Evolutionary conservation across 208 protist species (phyloP).

Genomic region (Acanthamoeba royreba): DNA sequence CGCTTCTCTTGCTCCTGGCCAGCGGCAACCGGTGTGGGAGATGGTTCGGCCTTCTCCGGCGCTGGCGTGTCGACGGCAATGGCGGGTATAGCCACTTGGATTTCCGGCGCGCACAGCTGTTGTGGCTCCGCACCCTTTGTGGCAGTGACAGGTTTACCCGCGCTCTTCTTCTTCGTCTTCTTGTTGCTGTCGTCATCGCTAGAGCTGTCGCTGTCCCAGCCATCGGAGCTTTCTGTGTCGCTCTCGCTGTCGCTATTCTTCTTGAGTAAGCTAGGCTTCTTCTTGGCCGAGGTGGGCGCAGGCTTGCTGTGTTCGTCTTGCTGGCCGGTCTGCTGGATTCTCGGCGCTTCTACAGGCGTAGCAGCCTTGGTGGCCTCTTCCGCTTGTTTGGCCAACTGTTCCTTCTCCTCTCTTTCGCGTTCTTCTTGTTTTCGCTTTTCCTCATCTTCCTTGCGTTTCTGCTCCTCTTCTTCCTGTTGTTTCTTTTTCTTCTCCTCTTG

Average conservation of each 20-base stretch:
- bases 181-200: background rate
- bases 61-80: background rate
- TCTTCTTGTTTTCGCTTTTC: no score
- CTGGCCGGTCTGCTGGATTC: no score
- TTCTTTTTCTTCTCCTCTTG: no score
- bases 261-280: background rate
- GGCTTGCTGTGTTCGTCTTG: no score
- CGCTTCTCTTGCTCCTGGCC: no score
- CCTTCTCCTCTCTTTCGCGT: background rate
- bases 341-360: no score
- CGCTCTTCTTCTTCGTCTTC: background rate
- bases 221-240: background rate
- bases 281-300: no score
- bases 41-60: background rate
- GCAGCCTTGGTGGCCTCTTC: background rate
- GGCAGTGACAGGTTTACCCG: background rate
- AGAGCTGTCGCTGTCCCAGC: background rate
- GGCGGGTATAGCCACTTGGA: background rate
- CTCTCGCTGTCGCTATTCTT: conserved; percentile 34
- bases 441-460: no score
- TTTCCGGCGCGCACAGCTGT: background rate
- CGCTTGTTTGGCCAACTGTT: no score
- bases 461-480: background rate
- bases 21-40: background rate
- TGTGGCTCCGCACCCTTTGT: background rate